Evolutionary conservation across 257 asterid genomes (phyloP), one percentile per base, ranked within the genome.

Genomic region (Plantago major): DNA sequence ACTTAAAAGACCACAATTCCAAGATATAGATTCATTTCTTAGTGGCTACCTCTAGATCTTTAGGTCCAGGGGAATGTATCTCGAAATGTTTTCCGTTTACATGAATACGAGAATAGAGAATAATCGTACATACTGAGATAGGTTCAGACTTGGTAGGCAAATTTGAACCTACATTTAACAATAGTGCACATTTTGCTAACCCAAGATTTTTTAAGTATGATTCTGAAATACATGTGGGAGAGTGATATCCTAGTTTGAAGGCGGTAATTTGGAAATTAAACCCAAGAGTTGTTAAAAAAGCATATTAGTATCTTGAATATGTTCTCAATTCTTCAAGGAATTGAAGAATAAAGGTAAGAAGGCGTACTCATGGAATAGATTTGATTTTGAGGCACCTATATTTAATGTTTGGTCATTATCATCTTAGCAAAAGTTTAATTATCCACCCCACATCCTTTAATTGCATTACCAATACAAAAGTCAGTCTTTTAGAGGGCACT

Each of bases 391-490:
- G 9, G 52, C 43, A 42, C 63, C 63, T 64, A 55, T 43, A 69
- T 33, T 45, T 43, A 49, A 51, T 72, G 60, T 58, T 65, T 49
- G 49, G 66, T 42, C 73, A 52, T 51, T 50, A 46, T 60, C 45
- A 62, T 55, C 51, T 12, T 33, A 33, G 40, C 40, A 33, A 33
- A 33, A 33, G 40, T 33, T 33, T 33, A 33, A 33, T 33, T 33
- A 33, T 47, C 10, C 51, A 33, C 67, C 64, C 42, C 17, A 48
- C 37, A 52, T 46, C 33, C 42, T 43, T 42, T 7, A 68, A 56
- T 63, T 61, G 56, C 10, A 59, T 63, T 19, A 57, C 16, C 40
- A 63, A 62, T 49, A 30, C 65, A 14, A 62, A 67, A 50, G 74
- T 42, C 40, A 38, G 16, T 17, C 59, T 16, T 62, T 43, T 48